Evolutionary conservation across 1,284 basidiomycete species (phyloP).

Genomic region (Ceratobasidium sp.): DNA sequence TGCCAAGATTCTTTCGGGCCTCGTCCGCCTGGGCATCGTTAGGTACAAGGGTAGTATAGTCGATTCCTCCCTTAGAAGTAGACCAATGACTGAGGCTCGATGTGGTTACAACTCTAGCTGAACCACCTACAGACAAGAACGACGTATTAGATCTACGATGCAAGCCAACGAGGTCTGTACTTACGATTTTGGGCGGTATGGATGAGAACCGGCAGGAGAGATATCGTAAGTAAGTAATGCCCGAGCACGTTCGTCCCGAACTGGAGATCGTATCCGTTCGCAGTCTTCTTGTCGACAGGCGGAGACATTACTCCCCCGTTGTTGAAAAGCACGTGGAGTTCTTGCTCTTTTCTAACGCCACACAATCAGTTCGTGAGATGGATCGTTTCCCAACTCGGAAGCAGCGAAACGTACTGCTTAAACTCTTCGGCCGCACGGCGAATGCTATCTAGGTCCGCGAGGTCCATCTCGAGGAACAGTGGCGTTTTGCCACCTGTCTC

Average conservation of each 20-base stretch:
- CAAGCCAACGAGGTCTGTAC: neutral
- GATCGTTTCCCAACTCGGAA: neutral
- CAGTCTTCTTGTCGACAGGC: constrained; percentile 62
- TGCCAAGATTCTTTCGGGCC: constrained; percentile 18
- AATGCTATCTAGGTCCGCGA: constrained; percentile 69
- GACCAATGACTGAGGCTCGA: constrained; percentile 1
- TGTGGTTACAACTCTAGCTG: constrained; percentile 18
- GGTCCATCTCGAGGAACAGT: constrained; percentile 69
- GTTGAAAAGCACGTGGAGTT: constrained; percentile 67
- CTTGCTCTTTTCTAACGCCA: constrained; percentile 60
- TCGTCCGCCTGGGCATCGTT: constrained; percentile 22
- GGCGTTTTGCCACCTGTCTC: constrained; percentile 60
- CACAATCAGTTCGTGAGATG: neutral
- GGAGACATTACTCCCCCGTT: constrained; percentile 71
- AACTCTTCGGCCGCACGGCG: constrained; percentile 68
- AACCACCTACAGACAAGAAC: neutral
- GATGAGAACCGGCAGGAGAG: constrained; percentile 65
- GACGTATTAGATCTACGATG: neutral
- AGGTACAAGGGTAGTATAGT: constrained; percentile 17
- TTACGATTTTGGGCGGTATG: constrained; percentile 16
- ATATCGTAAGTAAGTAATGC: constrained; percentile 66
- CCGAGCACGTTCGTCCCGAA: constrained; percentile 73
- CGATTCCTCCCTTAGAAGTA: constrained; percentile 23
- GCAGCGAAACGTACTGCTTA: constrained; percentile 57
- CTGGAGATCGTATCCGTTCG: constrained; percentile 69